Evolutionary conservation across 176 grass and related monocot genomes (phyloP).

Genomic region (Paspalum vaginatum): DNA sequence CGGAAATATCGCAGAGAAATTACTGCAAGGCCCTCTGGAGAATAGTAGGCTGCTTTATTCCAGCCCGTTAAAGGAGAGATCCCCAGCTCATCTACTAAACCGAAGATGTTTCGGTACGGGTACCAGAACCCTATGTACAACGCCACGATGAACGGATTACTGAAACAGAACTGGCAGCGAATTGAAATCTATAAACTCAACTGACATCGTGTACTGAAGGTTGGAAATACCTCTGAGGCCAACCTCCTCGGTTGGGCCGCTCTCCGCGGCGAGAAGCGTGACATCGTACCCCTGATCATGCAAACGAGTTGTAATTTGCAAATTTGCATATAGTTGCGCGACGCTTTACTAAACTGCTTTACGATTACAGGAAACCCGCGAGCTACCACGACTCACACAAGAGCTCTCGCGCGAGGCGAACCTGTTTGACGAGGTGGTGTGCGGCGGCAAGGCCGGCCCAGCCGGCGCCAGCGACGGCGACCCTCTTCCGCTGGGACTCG

Average conservation of each 20-base stretch:
- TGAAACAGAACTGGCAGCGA: neutral
- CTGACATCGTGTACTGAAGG: neutral
- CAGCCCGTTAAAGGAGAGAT: slow-evolving; percentile 80
- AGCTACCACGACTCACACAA: neutral
- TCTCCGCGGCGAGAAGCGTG: slow-evolving; percentile 64
- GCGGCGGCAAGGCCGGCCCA: slow-evolving; percentile 78
- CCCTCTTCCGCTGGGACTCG: slow-evolving; percentile 57
- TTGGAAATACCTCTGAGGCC: slow-evolving; percentile 62
- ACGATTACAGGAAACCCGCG: neutral
- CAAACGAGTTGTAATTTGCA: neutral
- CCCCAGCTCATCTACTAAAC: slow-evolving; percentile 70
- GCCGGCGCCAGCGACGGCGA: slow-evolving; percentile 70
- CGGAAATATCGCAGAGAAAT: slow-evolving; percentile 11
- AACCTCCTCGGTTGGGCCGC: slow-evolving; percentile 63
- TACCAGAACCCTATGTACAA: slow-evolving; percentile 75
- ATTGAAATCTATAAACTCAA: neutral
- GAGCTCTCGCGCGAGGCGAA: neutral
- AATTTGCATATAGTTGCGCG: neutral
- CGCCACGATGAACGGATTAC: slow-evolving; percentile 22
- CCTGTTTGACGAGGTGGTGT: slow-evolving; percentile 82
- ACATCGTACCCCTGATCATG: slow-evolving; percentile 68
- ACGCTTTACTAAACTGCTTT: no score
- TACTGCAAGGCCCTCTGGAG: slow-evolving; percentile 66
- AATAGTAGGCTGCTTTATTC: slow-evolving; percentile 76
- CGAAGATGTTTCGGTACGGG: slow-evolving; percentile 85